Base-by-base conservation (phyloP, 176 grass and related monocot species). In the Bolboschoenus planiculmis region DNA sequence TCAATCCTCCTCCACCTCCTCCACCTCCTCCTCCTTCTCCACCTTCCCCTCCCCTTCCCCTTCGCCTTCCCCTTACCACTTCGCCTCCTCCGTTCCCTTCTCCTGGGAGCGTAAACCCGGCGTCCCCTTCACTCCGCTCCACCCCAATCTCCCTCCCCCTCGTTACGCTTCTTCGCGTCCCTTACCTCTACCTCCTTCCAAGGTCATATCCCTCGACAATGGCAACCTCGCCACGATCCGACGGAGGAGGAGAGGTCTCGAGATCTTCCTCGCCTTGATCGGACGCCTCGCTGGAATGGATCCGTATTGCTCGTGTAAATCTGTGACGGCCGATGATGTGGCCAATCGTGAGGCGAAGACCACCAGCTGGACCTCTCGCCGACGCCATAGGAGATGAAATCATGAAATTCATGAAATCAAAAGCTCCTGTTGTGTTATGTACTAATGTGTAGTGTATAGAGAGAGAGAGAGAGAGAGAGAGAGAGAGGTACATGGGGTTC, bases 71-170 rank as follows among this genome's bases (percentile, higher is more conserved):
- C 90, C 92, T 16, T 85, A 72, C 73, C 70, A 88, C 26, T 80
- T 85, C 74, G 30, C 82, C 82, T 92, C 84, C 26, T 89, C 88
- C 0, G 66, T 95, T 43, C 93, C 93, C 16, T 92, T 95, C 90
- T 92, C 93, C 27, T 95, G 93, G 93, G 93, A 95, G 73, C 90
- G 90, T 72, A 88, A 88, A 43, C 93, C 93, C 0, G 93, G 93
- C 56, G 88, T 95, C 78, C 93, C 93, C 86, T 90, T 87, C 79
- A 90, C 86, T 0, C 90, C 92, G 53, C 79, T 86, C 11, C 90
- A 85, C 76, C 73, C 36, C 48, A 15, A 11, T 23, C n/a, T 10
- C 14, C 5, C 31, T 44, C 51, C 39, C 3, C 72, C 76, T 60
- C 21, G 29, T 36, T 29, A 48, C 55, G 9, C 40, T 21, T 78